A percentile compares a stretch with the other conserved stretches of the same genome.
These are phyloP conservation scores for Tetrapisispora pingtungensis DNA, from an alignment of 805 yeast species.

Conservation along the genomic window DNA sequence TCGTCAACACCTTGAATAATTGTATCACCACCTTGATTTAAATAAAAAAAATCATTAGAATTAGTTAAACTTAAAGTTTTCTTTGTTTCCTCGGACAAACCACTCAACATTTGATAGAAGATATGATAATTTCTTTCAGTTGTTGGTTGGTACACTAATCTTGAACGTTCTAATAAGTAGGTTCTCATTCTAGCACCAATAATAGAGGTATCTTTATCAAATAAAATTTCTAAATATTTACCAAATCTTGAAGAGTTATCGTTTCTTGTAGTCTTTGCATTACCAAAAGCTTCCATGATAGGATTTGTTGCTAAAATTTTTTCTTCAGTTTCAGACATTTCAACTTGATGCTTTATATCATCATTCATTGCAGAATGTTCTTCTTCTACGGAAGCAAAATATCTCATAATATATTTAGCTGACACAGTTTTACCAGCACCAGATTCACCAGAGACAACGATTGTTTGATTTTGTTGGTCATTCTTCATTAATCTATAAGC, in stretches of 20 bases:
- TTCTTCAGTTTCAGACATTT: slow-evolving; percentile 85
- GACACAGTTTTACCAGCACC: slow-evolving; percentile 98
- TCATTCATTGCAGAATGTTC: slow-evolving; percentile 28
- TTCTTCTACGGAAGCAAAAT: slow-evolving; percentile 86
- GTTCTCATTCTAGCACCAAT: slow-evolving; percentile 94
- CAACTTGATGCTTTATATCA: slow-evolving; percentile 33
- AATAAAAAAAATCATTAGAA: slow-evolving; percentile 64
- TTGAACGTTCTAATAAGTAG: slow-evolving; percentile 82
- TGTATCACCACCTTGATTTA: slow-evolving; percentile 79
- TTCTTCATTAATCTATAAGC: slow-evolving; percentile 91
- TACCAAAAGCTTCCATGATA: slow-evolving; percentile 81
- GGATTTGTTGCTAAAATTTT: slow-evolving; percentile 95
- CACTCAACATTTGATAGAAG: slow-evolving; percentile 80
- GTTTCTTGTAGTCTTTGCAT: slow-evolving; percentile 86
- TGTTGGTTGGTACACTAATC: slow-evolving; percentile 86
- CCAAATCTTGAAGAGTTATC: slow-evolving; percentile 94
- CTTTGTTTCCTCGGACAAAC: slow-evolving; percentile 47
- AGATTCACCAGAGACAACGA: slow-evolving; percentile 94
- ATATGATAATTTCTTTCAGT: slow-evolving; percentile 93
- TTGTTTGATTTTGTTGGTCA: slow-evolving; percentile 80
- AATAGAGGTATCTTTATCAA: slow-evolving; percentile 63
- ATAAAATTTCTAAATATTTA: slow-evolving; percentile 82
- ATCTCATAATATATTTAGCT: slow-evolving; percentile 95
- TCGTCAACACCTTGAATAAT: slow-evolving; percentile 74
- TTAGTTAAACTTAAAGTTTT: slow-evolving; percentile 47